Base-by-base conservation (phyloP, 2,329 filamentous ascomycete genomes). In the Didymella segeticola region DNA sequence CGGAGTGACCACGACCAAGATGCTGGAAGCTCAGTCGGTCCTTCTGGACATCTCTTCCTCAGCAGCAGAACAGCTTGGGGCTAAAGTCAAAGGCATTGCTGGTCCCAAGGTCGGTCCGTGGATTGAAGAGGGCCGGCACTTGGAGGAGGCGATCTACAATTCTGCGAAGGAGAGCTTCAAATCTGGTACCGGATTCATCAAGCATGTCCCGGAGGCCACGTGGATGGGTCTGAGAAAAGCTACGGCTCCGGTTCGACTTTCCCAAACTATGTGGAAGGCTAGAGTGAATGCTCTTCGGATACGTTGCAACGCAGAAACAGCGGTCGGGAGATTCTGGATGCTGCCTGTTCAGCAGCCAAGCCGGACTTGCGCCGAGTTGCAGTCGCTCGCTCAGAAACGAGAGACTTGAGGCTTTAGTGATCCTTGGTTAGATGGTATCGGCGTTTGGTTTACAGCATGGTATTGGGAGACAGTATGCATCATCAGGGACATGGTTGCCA, bases 221-320 rank as follows among this genome's bases (percentile, higher is more conserved):
- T 71, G 67, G 68, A 41, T 31, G 33, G 57, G 63, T 2, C 23
- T 71, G 23, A 58, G 63, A 23, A 57, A 61, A 12, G 61, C 49
- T 12, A 71, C 66, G 12, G 68, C 66, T 23, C 66, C 68, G 8
- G 58, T 69, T 12, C 59, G 68, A 17, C 64, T 63, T 5, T 71
- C 68, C 11, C 53, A 59, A 36, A 55, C 64, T n/a, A 49, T 73
- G 43, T 53, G 66, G 49, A 63, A 56, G 36, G 69, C 70, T 2
- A 63, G 69, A 41, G 59, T 61, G 45, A 72, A 73, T 34, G 70
- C 72, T 12, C 62, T 69, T 20, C 61, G 64, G 14, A 22, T 70
- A 14, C 61, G 69, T 29, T 71, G 68, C 57, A 61, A 53, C 29
- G 45, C 67, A 26, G 68, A 71, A 47, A 62, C 47, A 23, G 56